Percentiles rank a stretch among this genome's conserved stretches.
These are phyloP conservation scores for Andalucia godoyi DNA, from an alignment of 78 protist species.

Conservation along the genomic window DNA sequence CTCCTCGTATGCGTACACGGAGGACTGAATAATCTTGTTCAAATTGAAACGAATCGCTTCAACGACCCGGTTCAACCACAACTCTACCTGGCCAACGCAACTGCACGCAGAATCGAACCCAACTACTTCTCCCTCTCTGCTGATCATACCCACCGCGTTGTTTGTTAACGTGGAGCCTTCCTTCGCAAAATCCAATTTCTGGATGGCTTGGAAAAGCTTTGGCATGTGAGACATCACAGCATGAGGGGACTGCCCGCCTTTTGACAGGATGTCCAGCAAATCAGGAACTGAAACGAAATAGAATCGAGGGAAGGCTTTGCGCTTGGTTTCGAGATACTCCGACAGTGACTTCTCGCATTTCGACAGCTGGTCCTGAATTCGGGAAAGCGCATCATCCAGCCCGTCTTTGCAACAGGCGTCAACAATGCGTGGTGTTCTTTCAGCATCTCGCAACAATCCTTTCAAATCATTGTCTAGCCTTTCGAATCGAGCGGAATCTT, in stretches of 20 bases:
- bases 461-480: slow-evolving; percentile 42
- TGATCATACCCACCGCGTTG: slow-evolving; percentile 41
- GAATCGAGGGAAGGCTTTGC: slow-evolving; percentile 79
- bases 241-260: slow-evolving; percentile 54
- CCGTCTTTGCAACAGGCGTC: slow-evolving; percentile 32
- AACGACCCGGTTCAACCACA: slow-evolving; percentile 43
- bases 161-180: slow-evolving; percentile 3
- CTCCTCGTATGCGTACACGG: slow-evolving; percentile 35
- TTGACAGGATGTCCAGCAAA: slow-evolving; percentile 75
- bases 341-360: slow-evolving; percentile 66
- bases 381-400: slow-evolving; percentile 5
- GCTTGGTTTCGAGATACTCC: slow-evolving; percentile 76
- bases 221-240: slow-evolving; percentile 55
- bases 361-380: slow-evolving; percentile 7
- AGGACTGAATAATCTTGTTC: slow-evolving; percentile 12
- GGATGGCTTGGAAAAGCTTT: slow-evolving; percentile 47
- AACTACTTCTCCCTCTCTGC: slow-evolving; percentile 47
- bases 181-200: not conserved
- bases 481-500: slow-evolving; percentile 71
- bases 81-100: slow-evolving; percentile 55
- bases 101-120: not conserved
- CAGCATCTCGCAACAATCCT: slow-evolving; percentile 33
- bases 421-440: slow-evolving; percentile 9
- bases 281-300: slow-evolving; percentile 68
- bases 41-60: not conserved